Base-by-base conservation (phyloP, 148 eudicot genomes). In the Fallopia convolvulus region DNA sequence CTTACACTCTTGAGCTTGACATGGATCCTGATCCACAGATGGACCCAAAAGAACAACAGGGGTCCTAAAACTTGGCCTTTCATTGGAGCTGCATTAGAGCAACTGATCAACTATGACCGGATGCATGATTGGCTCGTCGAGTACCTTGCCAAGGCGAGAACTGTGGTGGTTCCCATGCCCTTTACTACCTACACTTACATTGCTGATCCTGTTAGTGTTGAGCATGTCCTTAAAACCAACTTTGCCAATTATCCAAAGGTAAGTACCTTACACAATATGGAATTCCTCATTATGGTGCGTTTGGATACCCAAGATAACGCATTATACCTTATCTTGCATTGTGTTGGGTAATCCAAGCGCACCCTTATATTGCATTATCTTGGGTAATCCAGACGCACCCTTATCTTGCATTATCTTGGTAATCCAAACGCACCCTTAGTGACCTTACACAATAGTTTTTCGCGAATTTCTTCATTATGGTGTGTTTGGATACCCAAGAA, bases 21-120 rank as follows among this genome's bases (percentile, higher is more conserved):
- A 72, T 94, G 96, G 95, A 73, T 92, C 8, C 76, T 90, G 58
- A 75, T 92, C 75, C 90, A 94, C 44, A 89, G 95, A 70, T 89
- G 89, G 89, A 79, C 42, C 77, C 98, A 94, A 74, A 88, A 90
- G 75, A 89, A 83, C 52, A 81, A 80, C 63, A 85, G 82, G 77
- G 96, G 96, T 42, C 98, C 97, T 4, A 94, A 87, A 80, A 94
- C 95, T 9, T 94, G 98, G 98, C 98, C 98, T 10, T 74, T 95
- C 1, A 80, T 95, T 2, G 97, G 97, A 12, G 93, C 93, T 79
- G 91, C 95, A 20, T 49, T 89, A 3, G 97, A 94, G 75, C 97
- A 94, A 49, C 76, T 88, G 39, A 71, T 84, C 87, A 94, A 90
- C 79, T 94, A 85, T 77, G 85, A 90, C 75, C 80, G 86, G 9